A percentile compares a stretch with the other conserved stretches of the same genome.
Evolutionary conservation across 2,329 filamentous ascomycete genomes (phyloP).

Genomic region (Acarospora socialis): DNA sequence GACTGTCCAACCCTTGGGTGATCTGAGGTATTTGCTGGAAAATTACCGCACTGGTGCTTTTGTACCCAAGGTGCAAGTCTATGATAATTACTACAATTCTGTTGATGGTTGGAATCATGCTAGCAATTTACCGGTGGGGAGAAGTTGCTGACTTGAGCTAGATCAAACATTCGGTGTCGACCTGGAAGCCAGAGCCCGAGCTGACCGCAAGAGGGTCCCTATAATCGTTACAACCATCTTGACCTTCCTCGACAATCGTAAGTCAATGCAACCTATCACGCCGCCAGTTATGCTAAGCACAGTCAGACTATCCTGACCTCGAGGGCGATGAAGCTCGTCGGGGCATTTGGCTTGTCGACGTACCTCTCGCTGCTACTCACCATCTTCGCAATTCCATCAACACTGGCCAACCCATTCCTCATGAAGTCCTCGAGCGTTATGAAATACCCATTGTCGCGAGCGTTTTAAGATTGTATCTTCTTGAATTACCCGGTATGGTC

Average conservation of each 20-base stretch:
- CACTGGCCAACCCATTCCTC: slow-evolving; percentile 64
- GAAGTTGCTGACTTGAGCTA: slow-evolving; percentile 22
- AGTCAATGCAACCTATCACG: slow-evolving; percentile 17
- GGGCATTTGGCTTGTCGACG: slow-evolving; percentile 87
- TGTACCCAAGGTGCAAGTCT: slow-evolving; percentile 75
- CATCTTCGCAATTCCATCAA: slow-evolving; percentile 72
- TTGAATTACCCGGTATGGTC: slow-evolving; percentile 74
- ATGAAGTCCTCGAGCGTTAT: slow-evolving; percentile 68
- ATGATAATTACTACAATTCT: slow-evolving; percentile 98
- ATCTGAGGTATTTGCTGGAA: slow-evolving; percentile 85
- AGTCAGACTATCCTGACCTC: slow-evolving; percentile 70
- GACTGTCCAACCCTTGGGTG: slow-evolving; percentile 84
- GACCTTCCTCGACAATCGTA: slow-evolving; percentile 80
- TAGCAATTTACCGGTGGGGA: background rate
- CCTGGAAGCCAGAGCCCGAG: slow-evolving; percentile 83
- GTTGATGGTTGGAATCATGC: slow-evolving; percentile 48
- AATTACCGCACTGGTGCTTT: slow-evolving; percentile 94
- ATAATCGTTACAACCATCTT: slow-evolving; percentile 83
- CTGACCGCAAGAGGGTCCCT: slow-evolving; percentile 90
- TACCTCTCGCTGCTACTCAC: slow-evolving; percentile 72
- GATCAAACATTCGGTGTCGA: slow-evolving; percentile 97
- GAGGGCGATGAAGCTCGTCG: slow-evolving; percentile 90
- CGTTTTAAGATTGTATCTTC: slow-evolving; percentile 81
- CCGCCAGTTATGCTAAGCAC: slow-evolving; percentile 3
- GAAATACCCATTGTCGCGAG: slow-evolving; percentile 91